Base-by-base conservation (phyloP, 495 filamentous ascomycete species). In the Diplogelasinospora grovesii region DNA sequence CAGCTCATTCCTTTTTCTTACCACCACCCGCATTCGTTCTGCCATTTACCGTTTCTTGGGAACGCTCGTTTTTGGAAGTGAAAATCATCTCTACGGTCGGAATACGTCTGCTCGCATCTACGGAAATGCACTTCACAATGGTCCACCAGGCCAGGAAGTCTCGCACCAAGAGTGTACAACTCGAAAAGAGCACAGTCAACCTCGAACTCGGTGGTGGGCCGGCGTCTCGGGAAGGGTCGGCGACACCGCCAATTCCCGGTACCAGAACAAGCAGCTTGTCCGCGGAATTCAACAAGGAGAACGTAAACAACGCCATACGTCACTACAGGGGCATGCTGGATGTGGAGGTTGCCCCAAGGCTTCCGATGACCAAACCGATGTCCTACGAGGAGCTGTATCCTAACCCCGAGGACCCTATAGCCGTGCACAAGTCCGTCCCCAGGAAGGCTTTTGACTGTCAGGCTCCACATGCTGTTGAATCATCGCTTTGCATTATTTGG, bases 311-410 rank as follows among this genome's bases (percentile, higher is more conserved):
- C 5, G 28, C 56, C 14, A 57, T 63, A 28, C 61, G 56, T 20
- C 60, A 65, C 25, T 69, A 68, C 38, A 59, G 68, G 33, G 73
- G 70, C 59, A 67, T 74, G 63, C 49, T 74, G 25, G 63, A 68
- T 34, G 55, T 74, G 11, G 69, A 72, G 37, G 61, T 61, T 36
- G 57, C 62, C 10, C 68, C 69, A 10, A 68, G 34, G 43, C 65
- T 74, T 19, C 63, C 64, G 3, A 61, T 68, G 19, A 56, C 65
- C 34, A 61, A 56, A 39, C 68, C 62, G 13, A 53, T 73, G 18
- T 64, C 57, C 26, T 73, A 68, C 50, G 69, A 65, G 20, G 68
- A 70, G 55, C 67, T 73, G 10, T 66, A 68, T 43, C 47, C 53
- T 15, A 48, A 48, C n/a, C 35, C 36, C 25, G 23, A 44, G 16